Conservation (phyloP, 345 rosid genomes). For the Abelmoschus esculentus region DNA sequence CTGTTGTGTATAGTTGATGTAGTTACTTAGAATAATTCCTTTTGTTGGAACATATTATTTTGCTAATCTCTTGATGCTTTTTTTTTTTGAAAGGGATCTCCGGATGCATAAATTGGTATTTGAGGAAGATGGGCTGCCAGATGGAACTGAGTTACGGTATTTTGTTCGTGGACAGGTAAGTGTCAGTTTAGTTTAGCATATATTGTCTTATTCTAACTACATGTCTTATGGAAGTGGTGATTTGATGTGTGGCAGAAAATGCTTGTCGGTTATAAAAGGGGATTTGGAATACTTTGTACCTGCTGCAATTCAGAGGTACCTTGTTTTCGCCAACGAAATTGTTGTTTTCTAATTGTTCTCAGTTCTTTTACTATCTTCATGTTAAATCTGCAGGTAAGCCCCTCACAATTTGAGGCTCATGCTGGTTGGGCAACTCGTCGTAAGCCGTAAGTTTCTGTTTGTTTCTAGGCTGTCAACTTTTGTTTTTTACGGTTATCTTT, state of each 20-base stretch:
- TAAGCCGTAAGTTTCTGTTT: constrained; percentile 66
- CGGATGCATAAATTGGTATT: constrained; percentile 83
- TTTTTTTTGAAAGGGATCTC: constrained; percentile 52
- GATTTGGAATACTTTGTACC: constrained; percentile 70
- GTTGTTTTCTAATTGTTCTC: constrained; percentile 10
- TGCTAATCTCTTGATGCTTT: constrained; percentile 10
- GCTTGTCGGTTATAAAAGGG: constrained; percentile 77
- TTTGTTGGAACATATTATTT: not conserved
- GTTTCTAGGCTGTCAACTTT: not conserved
- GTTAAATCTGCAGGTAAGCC: constrained; percentile 61
- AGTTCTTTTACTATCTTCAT: constrained; percentile 16
- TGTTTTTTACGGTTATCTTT: constrained; percentile 4
- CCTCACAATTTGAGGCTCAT: constrained; percentile 92
- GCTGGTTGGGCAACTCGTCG: constrained; percentile 91
- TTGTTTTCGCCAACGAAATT: constrained; percentile 1
- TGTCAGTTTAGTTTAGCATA: not conserved
- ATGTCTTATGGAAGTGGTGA: constrained; percentile 18
- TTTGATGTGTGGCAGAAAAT: constrained; percentile 50
- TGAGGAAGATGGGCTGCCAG: constrained; percentile 73
- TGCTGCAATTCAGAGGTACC: constrained; percentile 79
- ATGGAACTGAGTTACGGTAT: constrained; percentile 89
- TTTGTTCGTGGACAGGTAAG: constrained; percentile 74
- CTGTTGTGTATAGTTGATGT: constrained; percentile 1
- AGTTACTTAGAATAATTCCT: not conserved
- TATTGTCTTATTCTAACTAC: not conserved